Evolutionary conservation across 345 rosid genomes (phyloP).

Genomic region (Iberis pinnata): DNA sequence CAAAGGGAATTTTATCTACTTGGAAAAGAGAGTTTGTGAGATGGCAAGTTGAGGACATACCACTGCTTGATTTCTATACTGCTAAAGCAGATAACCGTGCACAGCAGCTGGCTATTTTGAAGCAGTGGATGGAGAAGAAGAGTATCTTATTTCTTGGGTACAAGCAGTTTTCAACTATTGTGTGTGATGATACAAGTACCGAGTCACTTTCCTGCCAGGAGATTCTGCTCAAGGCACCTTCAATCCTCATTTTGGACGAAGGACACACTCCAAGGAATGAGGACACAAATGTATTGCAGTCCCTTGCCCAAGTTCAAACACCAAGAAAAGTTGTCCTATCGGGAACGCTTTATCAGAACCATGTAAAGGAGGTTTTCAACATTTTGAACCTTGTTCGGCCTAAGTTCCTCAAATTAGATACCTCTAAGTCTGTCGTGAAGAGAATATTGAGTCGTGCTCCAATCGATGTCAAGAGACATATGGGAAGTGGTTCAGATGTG

Average conservation of each 20-base stretch:
- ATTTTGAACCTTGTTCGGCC: slow-evolving; percentile 87
- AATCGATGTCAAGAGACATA: slow-evolving; percentile 42
- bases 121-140: slow-evolving; percentile 69
- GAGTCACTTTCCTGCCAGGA: slow-evolving; percentile 53
- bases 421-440: slow-evolving; percentile 47
- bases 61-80: slow-evolving; percentile 69
- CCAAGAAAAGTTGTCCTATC: slow-evolving; percentile 85
- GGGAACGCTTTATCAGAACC: slow-evolving; percentile 92
- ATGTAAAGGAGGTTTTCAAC: slow-evolving; percentile 86
- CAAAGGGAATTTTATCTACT: slow-evolving; percentile 75
- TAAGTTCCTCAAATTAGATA: slow-evolving; percentile 58
- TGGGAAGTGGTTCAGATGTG: slow-evolving; percentile 38
- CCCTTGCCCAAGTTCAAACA: slow-evolving; percentile 81
- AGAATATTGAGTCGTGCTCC: slow-evolving; percentile 63
- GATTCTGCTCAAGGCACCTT: slow-evolving; percentile 64
- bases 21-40: slow-evolving; percentile 83
- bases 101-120: slow-evolving; percentile 66
- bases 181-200: slow-evolving; percentile 45
- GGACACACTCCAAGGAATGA: slow-evolving; percentile 98
- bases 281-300: slow-evolving; percentile 64
- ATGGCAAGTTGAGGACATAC: slow-evolving; percentile 91
- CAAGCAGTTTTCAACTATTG: slow-evolving; percentile 78
- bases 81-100: slow-evolving; percentile 68
- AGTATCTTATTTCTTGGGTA: slow-evolving; percentile 93
- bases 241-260: slow-evolving; percentile 86